phyloP scores from a whole-genome alignment of 1,284 basidiomycete genomes.

The Ganoderma meredithae region DNA sequence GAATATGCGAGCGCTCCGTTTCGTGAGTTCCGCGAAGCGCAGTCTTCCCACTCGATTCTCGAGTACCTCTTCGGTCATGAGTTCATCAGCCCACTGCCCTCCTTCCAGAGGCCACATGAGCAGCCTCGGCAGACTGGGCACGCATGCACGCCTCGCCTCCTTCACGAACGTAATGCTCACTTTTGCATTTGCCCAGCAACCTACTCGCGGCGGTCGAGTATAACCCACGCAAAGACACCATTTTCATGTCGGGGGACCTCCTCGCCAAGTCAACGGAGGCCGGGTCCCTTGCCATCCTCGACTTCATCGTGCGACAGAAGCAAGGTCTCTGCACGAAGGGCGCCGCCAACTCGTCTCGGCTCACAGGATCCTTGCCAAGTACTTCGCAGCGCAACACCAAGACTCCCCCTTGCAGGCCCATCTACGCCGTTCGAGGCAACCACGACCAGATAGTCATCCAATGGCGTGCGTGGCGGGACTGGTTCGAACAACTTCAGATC shows the following conservation, averaged over 20 bases:
- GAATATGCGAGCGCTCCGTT: constrained; percentile 13
- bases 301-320: constrained; percentile 60
- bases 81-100: constrained; percentile 7
- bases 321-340: constrained; percentile 42
- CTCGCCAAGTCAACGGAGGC: constrained; percentile 69
- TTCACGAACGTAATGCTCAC: constrained; percentile 15
- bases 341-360: constrained; percentile 12
- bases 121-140: background rate
- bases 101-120: constrained; percentile 1
- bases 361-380: background rate
- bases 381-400: background rate
- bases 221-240: constrained; percentile 62
- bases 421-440: constrained; percentile 84
- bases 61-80: constrained; percentile 14
- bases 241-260: constrained; percentile 86
- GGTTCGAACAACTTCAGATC: constrained; percentile 51
- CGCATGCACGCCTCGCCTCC: background rate
- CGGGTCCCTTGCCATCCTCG: constrained; percentile 69
- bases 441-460: constrained; percentile 90
- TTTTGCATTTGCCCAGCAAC: constrained; percentile 48
- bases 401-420: constrained; percentile 25
- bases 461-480: constrained; percentile 86
- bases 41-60: constrained; percentile 3
- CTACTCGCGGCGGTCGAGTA: constrained; percentile 71
- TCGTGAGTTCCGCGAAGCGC: constrained; percentile 15